phyloP scores from a whole-genome alignment of 129 eudicot genomes.

The Flaveria ramosissima region DNA sequence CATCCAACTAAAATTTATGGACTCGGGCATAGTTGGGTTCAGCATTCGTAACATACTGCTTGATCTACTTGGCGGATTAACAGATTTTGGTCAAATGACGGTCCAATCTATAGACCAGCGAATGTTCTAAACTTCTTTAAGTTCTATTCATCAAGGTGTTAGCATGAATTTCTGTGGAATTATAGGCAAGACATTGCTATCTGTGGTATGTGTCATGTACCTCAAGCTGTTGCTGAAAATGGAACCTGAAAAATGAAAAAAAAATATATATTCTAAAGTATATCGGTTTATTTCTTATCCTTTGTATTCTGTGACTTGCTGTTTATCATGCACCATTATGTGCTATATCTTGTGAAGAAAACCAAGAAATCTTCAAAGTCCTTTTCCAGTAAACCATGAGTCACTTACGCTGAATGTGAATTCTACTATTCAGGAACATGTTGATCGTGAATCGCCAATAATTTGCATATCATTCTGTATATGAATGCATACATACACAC shows the following conservation, averaged over 20 bases:
- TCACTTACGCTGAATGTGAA: slow-evolving; percentile 7
- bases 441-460: neutral
- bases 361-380: slow-evolving; percentile 20
- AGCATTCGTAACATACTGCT: slow-evolving; percentile 82
- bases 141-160: neutral
- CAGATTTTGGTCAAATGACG: slow-evolving; percentile 72
- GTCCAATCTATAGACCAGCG: slow-evolving; percentile 78
- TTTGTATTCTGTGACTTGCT: slow-evolving; percentile 60
- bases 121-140: slow-evolving; percentile 26
- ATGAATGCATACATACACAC: neutral
- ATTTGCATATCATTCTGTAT: neutral
- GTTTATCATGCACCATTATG: slow-evolving; percentile 71
- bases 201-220: slow-evolving; percentile 51
- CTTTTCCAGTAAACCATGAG: slow-evolving; percentile 44
- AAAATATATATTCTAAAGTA: neutral
- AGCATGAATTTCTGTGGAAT: slow-evolving; percentile 76
- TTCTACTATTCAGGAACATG: neutral
- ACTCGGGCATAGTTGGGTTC: slow-evolving; percentile 64
- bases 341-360: slow-evolving; percentile 60
- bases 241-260: neutral
- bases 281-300: neutral
- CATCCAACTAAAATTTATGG: neutral
- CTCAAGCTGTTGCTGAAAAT: neutral
- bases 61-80: slow-evolving; percentile 73
- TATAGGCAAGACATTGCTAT: slow-evolving; percentile 88